Conservation (phyloP, 441 rosid genomes). For the Aquilaria agallochum region DNA sequence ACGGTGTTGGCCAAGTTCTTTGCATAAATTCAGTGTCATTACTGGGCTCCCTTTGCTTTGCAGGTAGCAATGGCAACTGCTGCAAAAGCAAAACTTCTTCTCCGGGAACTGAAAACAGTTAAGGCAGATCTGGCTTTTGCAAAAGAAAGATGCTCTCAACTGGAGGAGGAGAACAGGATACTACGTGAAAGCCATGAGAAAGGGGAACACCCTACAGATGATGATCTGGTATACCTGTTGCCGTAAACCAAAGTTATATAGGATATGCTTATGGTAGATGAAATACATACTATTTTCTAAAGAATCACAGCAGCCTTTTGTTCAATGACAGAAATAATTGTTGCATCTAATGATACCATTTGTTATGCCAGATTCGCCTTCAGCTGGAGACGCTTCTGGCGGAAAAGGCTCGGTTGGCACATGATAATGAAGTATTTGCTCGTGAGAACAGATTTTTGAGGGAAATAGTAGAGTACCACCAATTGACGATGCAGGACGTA, state of each 20-base stretch:
- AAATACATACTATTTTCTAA: too few relatives aligned
- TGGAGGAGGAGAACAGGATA: conserved; percentile 88
- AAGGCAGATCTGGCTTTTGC: conserved; percentile 97
- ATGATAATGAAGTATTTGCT: conserved; percentile 71
- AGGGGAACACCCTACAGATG: conserved; percentile 79
- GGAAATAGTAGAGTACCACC: conserved; percentile 94
- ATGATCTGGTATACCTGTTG: conserved; percentile 61
- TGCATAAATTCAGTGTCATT: conserved; percentile 22
- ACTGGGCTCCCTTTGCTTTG: conserved; percentile 21
- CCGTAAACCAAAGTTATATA: background rate
- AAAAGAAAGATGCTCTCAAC: conserved; percentile 77
- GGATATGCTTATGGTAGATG: background rate
- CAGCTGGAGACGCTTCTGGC: conserved; percentile 91
- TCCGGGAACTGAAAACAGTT: conserved; percentile 89
- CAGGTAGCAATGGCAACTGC: conserved; percentile 99
- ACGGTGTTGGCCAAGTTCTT: conserved; percentile 3
- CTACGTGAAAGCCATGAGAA: conserved; percentile 82
- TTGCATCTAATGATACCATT: background rate
- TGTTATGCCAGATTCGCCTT: conserved; percentile 65
- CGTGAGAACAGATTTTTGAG: conserved; percentile 83
- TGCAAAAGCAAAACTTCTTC: conserved; percentile 94
- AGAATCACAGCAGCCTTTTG: background rate
- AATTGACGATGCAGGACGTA: conserved; percentile 87
- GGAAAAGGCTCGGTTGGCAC: conserved; percentile 88
- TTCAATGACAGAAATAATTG: background rate